Evolutionary conservation across 2,329 filamentous ascomycete species (phyloP).

Genomic region (Colletotrichum sp.): DNA sequence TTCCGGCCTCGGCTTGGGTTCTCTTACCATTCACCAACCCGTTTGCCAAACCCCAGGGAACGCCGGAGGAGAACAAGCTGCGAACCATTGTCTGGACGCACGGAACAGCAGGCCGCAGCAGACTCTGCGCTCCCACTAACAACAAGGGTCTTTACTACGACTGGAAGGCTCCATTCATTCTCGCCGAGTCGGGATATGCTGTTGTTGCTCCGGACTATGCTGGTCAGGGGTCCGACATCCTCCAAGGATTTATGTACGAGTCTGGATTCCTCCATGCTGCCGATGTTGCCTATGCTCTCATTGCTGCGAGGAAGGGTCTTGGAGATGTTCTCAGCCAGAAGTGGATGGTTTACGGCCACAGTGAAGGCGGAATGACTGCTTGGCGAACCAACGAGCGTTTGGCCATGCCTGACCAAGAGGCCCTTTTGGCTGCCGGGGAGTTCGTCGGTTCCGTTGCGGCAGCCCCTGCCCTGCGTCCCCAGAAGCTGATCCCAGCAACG

Average conservation of each 20-base stretch:
- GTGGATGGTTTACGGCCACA: conserved; percentile 28
- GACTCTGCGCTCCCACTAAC: conserved; percentile 28
- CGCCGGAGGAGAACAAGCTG: not conserved
- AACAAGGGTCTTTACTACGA: conserved; percentile 27
- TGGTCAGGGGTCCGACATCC: conserved; percentile 21
- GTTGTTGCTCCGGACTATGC: conserved; percentile 21
- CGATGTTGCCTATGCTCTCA: conserved; percentile 22
- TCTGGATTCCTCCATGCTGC: conserved; percentile 25
- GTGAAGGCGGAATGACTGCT: conserved; percentile 29
- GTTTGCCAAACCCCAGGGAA: not conserved
- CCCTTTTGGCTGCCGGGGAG: conserved; percentile 1
- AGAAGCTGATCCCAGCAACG: conserved; percentile 12
- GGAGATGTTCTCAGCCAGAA: conserved; percentile 22
- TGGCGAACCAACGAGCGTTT: conserved; percentile 30
- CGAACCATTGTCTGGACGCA: conserved; percentile 28
- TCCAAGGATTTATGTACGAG: conserved; percentile 25
- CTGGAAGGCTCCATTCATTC: conserved; percentile 25
- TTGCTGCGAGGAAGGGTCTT: conserved; percentile 23
- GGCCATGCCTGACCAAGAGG: conserved; percentile 12
- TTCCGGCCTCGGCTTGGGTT: not conserved
- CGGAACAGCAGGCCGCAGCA: conserved; percentile 26
- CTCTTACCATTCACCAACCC: not conserved
- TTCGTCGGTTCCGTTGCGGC: conserved; percentile 20
- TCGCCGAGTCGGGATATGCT: conserved; percentile 17
- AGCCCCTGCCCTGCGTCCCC: conserved; percentile 19